Base-by-base conservation (phyloP, 2,329 filamentous ascomycete species). In the Talaromyces funiculosus region DNA sequence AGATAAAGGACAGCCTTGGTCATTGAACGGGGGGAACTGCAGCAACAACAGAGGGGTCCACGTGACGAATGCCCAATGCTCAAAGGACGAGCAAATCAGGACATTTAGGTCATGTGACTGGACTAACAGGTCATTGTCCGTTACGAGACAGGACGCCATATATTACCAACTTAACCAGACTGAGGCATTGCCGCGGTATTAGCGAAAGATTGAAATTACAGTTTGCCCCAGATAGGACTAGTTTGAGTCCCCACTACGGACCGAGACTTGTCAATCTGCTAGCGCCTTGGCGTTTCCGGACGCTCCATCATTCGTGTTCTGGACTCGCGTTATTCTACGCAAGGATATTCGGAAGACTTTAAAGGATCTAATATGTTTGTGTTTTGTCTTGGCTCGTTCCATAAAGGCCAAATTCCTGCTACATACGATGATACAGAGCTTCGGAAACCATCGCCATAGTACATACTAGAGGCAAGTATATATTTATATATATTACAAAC, bases 41-140 rank as follows among this genome's bases (percentile, higher is more conserved):
- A 60, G 49, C 29, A 40, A 45, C 40, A 53, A 47, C 54, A 43
- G 37, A 22, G 22, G 38, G 40, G 38, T 54, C 47, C 57, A 60
- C 57, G 57, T 60, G 57, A 60, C 57, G 22, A 45, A 37, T 60
- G 57, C 57, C 49, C 57, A 60, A 60, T 45, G 40, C 37, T 54
- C 29, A 20, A 45, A 60, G 29, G 6, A 20, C 16, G 3, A 40
- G 31, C 51, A 4, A 54, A 60, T 60, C 24, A 54, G 24, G 35
- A 1, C 3, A 16, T 2, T 1, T 2, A 3, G 10, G 4, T 60
- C 57, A 54, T 53, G 26, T 54, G 57, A 47, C n/a, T 51, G 24
- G 3, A 7, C 1, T 18, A 6, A 7, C 10, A 2, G 9, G 3
- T 29, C 12, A n/a, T 29, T 40, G 20, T 40, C 35, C 14, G 24